A percentile compares a stretch with the other conserved stretches of the same genome.
phyloP scores from a whole-genome alignment of 148 eudicot genomes.

The Rhododendron simsii region DNA sequence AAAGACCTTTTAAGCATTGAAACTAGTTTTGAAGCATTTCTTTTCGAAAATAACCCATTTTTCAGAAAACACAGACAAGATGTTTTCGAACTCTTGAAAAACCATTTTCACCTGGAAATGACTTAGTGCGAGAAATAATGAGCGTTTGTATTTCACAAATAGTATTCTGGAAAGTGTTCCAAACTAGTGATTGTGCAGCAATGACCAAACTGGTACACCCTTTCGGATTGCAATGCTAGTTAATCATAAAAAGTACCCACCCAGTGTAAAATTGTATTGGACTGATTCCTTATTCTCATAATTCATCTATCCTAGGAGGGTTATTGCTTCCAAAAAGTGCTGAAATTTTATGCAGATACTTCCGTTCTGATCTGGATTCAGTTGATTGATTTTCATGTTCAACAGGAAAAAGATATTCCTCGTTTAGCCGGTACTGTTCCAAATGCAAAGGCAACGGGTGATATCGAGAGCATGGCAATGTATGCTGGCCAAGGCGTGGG shows the following conservation, averaged over 20 bases:
- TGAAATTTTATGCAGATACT: background rate
- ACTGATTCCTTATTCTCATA: background rate
- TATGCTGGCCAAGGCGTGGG: conserved; percentile 88
- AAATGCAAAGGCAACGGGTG: conserved; percentile 68
- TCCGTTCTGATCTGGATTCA: background rate
- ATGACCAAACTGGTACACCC: background rate
- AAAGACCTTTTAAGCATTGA: background rate
- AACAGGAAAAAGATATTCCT: conserved; percentile 71
- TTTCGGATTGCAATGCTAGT: background rate
- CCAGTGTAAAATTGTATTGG: background rate
- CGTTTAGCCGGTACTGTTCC: conserved; percentile 88
- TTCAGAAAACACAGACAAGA: background rate
- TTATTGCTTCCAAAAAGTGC: background rate
- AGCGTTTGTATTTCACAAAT: background rate
- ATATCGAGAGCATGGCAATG: conserved; percentile 92
- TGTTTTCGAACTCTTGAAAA: background rate
- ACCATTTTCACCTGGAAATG: background rate
- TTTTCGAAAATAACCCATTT: background rate
- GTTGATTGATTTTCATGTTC: background rate
- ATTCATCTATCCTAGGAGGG: background rate
- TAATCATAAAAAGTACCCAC: background rate
- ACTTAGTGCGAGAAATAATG: background rate
- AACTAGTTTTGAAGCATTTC: conserved; percentile 7
- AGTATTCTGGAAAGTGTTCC: background rate
- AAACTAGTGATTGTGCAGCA: background rate